Conservation (phyloP, 352 stramenopile species). For the Globisporangium alternatum region DNA sequence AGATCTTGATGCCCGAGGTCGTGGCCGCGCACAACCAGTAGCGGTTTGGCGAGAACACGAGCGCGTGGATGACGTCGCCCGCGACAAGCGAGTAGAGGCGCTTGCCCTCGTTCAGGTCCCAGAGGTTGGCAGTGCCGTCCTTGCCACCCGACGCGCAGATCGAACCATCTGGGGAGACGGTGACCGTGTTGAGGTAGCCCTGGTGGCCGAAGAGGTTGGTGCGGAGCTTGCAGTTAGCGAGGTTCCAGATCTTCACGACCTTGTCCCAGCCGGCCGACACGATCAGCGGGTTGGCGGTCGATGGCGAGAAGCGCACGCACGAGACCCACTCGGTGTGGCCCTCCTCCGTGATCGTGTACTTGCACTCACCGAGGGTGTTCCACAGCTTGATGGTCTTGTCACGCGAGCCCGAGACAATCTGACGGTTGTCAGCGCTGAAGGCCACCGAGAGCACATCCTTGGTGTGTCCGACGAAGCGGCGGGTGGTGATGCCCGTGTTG, state of each 20-base stretch:
- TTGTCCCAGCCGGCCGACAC: conserved; percentile 99
- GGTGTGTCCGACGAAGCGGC: conserved; percentile 98
- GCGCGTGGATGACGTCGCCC: conserved; percentile 95
- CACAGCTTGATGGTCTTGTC: conserved; percentile 99
- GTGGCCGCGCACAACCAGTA: conserved; percentile 99
- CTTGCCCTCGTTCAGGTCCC: conserved; percentile 99
- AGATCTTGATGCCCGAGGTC: conserved; percentile 99
- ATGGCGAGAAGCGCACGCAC: conserved; percentile 99
- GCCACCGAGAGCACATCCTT: conserved; percentile 99
- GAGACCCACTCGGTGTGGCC: conserved; percentile 99
- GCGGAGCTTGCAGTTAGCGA: conserved; percentile 99
- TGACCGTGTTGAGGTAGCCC: conserved; percentile 99
- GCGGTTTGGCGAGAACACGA: conserved; percentile 99
- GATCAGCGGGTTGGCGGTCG: conserved; percentile 95
- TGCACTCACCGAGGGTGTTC: conserved; percentile 99
- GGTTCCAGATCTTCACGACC: conserved; percentile 99
- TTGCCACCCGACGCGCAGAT: conserved; percentile 99
- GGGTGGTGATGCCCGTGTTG: conserved; percentile 98
- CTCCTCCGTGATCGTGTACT: conserved; percentile 98
- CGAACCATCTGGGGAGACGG: conserved; percentile 98
- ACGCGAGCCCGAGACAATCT: conserved; percentile 99
- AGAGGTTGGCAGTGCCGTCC: conserved; percentile 99
- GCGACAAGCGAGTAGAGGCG: conserved; percentile 98
- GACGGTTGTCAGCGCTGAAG: conserved; percentile 99
- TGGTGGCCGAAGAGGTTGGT: conserved; percentile 99